These are phyloP conservation scores for Botrytis cinerea DNA, from an alignment of 2,329 filamentous ascomycete genomes.

Conservation along the genomic window DNA sequence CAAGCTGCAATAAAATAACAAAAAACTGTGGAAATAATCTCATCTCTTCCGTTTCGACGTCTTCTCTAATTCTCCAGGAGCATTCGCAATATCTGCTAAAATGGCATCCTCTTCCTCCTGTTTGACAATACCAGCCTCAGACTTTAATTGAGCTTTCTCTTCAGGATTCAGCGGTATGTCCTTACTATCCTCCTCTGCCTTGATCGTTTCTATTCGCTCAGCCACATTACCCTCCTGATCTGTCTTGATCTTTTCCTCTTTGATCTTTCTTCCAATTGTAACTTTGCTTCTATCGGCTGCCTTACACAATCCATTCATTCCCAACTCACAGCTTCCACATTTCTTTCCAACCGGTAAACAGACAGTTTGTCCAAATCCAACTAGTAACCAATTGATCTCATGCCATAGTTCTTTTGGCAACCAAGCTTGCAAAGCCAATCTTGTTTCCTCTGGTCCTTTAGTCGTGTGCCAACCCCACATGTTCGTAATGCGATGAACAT, in stretches of 20 bases:
- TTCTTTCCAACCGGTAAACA: slow-evolving; percentile 65
- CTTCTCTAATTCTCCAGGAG: slow-evolving; percentile 27
- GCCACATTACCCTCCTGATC: slow-evolving; percentile 41
- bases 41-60: slow-evolving; percentile 21
- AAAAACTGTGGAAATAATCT: background rate
- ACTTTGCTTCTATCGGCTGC: slow-evolving; percentile 68
- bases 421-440: slow-evolving; percentile 64
- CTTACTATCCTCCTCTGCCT: slow-evolving; percentile 39
- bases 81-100: slow-evolving; percentile 30
- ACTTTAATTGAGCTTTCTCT: slow-evolving; percentile 13
- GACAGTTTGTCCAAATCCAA: slow-evolving; percentile 72
- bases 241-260: slow-evolving; percentile 44
- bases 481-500: slow-evolving; percentile 75
- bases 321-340: slow-evolving; percentile 86
- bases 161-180: slow-evolving; percentile 13
- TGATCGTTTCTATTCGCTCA: slow-evolving; percentile 40
- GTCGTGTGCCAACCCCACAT: slow-evolving; percentile 71
- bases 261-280: slow-evolving; percentile 55
- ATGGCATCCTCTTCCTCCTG: slow-evolving; percentile 11
- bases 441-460: slow-evolving; percentile 66
- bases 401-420: slow-evolving; percentile 70
- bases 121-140: background rate
- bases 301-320: slow-evolving; percentile 73
- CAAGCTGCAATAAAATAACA: background rate
- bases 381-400: slow-evolving; percentile 72